A percentile compares a stretch with the other conserved stretches of the same genome.
Conservation (phyloP, 306 rosid genomes). For the Prunus campanulata region DNA sequence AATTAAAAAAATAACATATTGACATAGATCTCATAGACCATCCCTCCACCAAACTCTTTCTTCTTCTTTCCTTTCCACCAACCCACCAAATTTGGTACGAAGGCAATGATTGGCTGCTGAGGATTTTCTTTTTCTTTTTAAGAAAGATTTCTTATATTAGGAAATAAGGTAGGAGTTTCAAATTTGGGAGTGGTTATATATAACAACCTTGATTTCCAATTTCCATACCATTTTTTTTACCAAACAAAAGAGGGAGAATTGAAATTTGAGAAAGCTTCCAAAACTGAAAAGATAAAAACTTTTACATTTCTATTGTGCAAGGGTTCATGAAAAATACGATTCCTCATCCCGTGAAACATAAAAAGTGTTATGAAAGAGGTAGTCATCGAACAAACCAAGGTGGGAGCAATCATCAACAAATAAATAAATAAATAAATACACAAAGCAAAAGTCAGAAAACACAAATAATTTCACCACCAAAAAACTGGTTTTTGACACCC, state of each 20-base stretch:
- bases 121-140: neutral
- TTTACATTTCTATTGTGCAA: fast-evolving
- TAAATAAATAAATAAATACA: neutral
- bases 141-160: neutral
- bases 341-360: no score
- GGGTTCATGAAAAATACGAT: neutral
- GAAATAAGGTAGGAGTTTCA: neutral
- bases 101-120: neutral
- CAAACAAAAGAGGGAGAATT: no score
- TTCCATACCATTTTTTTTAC: neutral
- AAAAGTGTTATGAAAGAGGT: neutral
- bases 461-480: neutral
- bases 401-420: neutral
- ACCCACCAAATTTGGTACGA: slow-evolving; percentile 11
- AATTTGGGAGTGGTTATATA: neutral
- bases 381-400: neutral
- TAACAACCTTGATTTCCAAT: neutral
- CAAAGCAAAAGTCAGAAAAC: neutral
- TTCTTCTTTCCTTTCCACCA: neutral
- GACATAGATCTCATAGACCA: neutral
- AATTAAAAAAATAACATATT: neutral
- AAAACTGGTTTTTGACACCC: neutral
- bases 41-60: slow-evolving; percentile 32
- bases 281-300: no score
- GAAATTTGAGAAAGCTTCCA: no score